Base-by-base conservation (phyloP, 2,329 filamentous ascomycete species). In the Fusarium tupiense region DNA sequence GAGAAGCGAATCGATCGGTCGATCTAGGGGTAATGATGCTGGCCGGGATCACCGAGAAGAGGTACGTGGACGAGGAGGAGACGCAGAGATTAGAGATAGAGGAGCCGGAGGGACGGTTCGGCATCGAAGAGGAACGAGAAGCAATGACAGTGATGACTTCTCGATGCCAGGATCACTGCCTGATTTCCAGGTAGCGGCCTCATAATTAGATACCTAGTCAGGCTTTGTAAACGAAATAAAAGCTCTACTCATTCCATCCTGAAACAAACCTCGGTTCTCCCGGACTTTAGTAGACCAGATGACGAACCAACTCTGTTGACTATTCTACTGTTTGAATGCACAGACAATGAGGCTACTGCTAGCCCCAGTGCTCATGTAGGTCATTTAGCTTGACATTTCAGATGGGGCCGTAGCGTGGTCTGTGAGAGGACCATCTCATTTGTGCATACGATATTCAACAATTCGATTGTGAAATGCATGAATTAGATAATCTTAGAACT, bases 11-110 rank as follows among this genome's bases (percentile, higher is more conserved):
- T 88, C 88, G 14, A 82, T 87, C n/a, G 84, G 87, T 50, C 87
- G 88, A 58, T 75, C 82, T 11, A 90, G 88, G 77, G 87, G 89
- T 24, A 88, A 86, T 53, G 89, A 91, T 38, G 80, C 86, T 20
- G 83, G 84, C 24, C 85, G 84, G 40, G 88, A 90, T 56, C 65
- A 87, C 47, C 84, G 86, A 59, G 87, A 88, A 19, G 88, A 90
- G 67, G 83, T 85, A 19, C 83, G 85, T 49, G 83, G 85, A 17
- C 83, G 85, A 47, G 83, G 85, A 46, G 83, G 85, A 11, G 88
- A 89, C 73, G 81, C 83, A 24, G 82, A 76, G 79, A 85, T 53
- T 73, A 83, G 73, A 43, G 84, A 82, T 40, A 76, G 81, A 69
- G 74, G 79, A 75, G 76, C 82, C 67, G 72, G 81, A 69, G 74